Base-by-base conservation (phyloP, 768 basidiomycete species). In the Rhodosporidiobolus sp. region DNA sequence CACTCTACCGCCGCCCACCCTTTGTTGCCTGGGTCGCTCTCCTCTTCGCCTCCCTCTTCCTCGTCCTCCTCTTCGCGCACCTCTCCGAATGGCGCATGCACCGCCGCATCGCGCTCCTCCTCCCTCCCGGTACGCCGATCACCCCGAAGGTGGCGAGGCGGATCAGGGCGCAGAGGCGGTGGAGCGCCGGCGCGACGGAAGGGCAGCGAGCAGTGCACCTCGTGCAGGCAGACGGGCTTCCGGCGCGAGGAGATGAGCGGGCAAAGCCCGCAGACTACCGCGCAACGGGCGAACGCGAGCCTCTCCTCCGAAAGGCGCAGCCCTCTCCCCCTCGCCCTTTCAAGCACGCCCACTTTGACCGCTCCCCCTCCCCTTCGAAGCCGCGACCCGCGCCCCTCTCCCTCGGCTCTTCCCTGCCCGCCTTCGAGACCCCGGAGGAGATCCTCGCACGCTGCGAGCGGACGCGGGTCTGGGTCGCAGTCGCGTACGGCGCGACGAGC, bases 401-500 rank as follows among this genome's bases (percentile, higher is more conserved):
- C 14, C 26, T 58, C 38, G 43, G 11, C 14, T 19, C 49, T 11
- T 12, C 4, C 49, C 4, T 20, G 24, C 35, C 5, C 22, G 4
- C 26, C 34, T 55, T 34, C n/a, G 10, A 43, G n/a, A 0, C 20
- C 11, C 12, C 62, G 14, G 8, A 16, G 26, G 59, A n/a, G 19
- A 16, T 22, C 30, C 22, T 9, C 17, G 43, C n/a, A 3, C 16
- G 34, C 12, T 32, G 28, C 12, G 49, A 69, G 72, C 85, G 85
- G 43, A 88, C 86, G 19, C 85, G 86, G 1, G 80, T 90, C 1
- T 81, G 89, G 69, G 81, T 93, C 55, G 90, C 92, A 19, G 84
- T 93, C 57, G 90, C 91, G 1, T 97, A 91, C 80, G 89, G 93
- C 24, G 91, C 91, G 20, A 86, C 88, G 63, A 92, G 90, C 7